Conservation (phyloP, 176 grass and related monocot species). For the Rhynchospora breviuscula region DNA sequence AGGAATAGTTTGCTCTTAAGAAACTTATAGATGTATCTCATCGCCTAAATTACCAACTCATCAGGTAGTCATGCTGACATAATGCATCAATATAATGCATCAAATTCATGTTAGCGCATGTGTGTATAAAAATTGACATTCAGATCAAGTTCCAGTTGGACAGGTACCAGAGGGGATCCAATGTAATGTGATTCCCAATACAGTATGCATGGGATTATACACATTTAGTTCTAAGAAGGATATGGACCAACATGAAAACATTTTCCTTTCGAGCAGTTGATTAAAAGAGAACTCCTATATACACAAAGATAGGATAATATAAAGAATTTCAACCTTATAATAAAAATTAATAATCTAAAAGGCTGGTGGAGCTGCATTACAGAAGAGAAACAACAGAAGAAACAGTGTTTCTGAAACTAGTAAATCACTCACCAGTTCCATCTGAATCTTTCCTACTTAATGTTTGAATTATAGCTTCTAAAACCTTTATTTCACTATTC, state of each 20-base stretch:
- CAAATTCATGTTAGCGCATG: neutral
- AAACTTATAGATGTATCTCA: neutral
- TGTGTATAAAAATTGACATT: neutral
- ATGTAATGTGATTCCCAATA: neutral
- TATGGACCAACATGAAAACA: neutral
- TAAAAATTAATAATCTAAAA: neutral
- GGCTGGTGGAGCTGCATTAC: neutral
- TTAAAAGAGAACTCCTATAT: neutral
- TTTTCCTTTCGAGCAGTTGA: neutral
- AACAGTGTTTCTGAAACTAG: neutral
- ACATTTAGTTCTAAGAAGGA: neutral
- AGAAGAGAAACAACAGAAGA: neutral
- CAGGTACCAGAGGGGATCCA: neutral
- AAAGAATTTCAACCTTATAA: neutral
- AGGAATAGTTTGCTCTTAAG: neutral
- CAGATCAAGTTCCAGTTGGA: neutral
- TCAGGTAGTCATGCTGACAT: too few relatives aligned
- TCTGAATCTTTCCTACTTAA: slow-evolving; percentile 63
- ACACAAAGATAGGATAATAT: neutral
- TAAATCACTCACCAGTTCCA: slow-evolving; percentile 38
- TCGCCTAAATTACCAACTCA: neutral
- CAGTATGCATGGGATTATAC: neutral
- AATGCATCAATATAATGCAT: neutral
- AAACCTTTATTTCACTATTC: slow-evolving; percentile 79
- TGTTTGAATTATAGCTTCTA: slow-evolving; percentile 92